Percentiles rank a stretch among this genome's conserved stretches.
phyloP scores from a whole-genome alignment of 2,329 filamentous ascomycete species.

The Cryphonectria carpinicola region DNA sequence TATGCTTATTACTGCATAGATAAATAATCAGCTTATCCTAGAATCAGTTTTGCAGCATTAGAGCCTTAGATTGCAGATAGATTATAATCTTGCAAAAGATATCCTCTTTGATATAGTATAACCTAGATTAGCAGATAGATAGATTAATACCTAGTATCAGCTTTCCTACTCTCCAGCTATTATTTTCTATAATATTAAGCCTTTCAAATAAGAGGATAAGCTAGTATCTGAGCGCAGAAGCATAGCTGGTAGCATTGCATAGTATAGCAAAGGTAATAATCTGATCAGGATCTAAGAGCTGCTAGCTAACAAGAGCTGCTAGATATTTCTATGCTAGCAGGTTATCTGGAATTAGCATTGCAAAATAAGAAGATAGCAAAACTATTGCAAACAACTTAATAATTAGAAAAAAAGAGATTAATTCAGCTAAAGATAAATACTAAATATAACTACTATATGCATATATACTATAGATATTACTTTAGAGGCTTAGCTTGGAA shows the following conservation, averaged over 20 bases:
- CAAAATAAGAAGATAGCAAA: not conserved
- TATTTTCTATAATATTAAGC: no score
- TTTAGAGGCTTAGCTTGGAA: no score
- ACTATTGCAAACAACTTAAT: not conserved
- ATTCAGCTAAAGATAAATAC: no score
- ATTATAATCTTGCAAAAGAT: not conserved
- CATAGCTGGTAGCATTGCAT: not conserved
- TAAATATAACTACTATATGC: no score
- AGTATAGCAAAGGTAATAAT: not conserved
- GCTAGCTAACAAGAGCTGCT: not conserved
- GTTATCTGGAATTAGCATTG: constrained; percentile 1
- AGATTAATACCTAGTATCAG: not conserved
- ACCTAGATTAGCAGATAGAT: not conserved
- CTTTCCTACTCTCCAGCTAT: constrained; percentile 1
- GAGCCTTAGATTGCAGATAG: not conserved
- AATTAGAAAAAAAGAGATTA: not conserved
- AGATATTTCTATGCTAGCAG: not conserved
- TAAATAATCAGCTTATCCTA: not conserved
- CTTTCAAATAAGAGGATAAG: not conserved
- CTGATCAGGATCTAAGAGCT: no score
- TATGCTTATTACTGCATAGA: not conserved
- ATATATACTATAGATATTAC: no score
- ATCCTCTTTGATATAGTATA: not conserved
- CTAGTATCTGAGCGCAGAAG: not conserved
- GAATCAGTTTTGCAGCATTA: not conserved